phyloP scores from a whole-genome alignment of 1,284 basidiomycete genomes.

The Sphagnurus paluster region DNA sequence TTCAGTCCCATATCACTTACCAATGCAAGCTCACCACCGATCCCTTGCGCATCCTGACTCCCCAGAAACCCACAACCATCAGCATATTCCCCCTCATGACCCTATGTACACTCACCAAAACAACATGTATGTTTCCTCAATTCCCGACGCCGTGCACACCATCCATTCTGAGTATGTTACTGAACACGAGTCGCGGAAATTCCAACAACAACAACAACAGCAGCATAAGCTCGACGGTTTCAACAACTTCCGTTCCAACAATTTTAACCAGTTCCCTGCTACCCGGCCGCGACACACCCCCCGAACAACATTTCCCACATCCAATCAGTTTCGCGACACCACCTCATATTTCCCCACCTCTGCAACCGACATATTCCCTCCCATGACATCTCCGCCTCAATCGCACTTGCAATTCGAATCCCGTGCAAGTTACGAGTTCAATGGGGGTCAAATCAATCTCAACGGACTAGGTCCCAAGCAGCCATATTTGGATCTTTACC shows the following conservation, averaged over 20 bases:
- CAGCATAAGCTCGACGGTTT: slow-evolving; percentile 43
- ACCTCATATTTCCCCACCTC: slow-evolving; percentile 29
- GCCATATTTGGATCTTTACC: slow-evolving; percentile 35
- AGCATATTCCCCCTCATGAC: slow-evolving; percentile 36
- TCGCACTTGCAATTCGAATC: slow-evolving; percentile 37
- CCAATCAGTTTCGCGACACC: slow-evolving; percentile 27
- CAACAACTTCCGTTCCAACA: slow-evolving; percentile 31
- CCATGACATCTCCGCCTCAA: slow-evolving; percentile 39
- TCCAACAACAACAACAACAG: slow-evolving; percentile 43
- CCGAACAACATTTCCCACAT: slow-evolving; percentile 21
- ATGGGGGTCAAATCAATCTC: slow-evolving; percentile 29
- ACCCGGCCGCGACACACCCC: slow-evolving; percentile 35
- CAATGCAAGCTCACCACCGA: slow-evolving; percentile 45
- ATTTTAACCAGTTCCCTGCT: slow-evolving; percentile 38
- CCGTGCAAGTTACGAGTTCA: slow-evolving; percentile 44
- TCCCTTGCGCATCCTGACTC: slow-evolving; percentile 49
- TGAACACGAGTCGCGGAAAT: slow-evolving; percentile 36
- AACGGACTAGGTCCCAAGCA: slow-evolving; percentile 27
- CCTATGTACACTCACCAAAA: slow-evolving; percentile 28
- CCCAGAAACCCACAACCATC: slow-evolving; percentile 36
- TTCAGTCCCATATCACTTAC: slow-evolving; percentile 51
- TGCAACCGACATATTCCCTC: slow-evolving; percentile 32
- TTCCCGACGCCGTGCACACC: slow-evolving; percentile 31
- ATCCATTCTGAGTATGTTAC: slow-evolving; percentile 32
- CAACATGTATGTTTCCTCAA: slow-evolving; percentile 33